These are phyloP conservation scores for Aspergillus baeticus DNA, from an alignment of 495 filamentous ascomycete genomes.

Conservation along the genomic window DNA sequence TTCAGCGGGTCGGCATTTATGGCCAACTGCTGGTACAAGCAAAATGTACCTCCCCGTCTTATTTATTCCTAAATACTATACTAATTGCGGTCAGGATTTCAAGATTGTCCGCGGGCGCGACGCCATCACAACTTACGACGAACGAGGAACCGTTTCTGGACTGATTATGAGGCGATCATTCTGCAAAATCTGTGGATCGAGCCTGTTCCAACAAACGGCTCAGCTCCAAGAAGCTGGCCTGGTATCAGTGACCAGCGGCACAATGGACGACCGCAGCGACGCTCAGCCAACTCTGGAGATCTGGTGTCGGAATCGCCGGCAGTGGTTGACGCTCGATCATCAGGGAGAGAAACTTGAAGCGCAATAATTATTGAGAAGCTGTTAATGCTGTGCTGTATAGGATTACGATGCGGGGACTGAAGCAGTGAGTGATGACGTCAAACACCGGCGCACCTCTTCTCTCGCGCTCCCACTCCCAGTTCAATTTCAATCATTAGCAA, in stretches of 20 bases:
- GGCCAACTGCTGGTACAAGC: slow-evolving; percentile 13
- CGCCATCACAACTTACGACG: slow-evolving; percentile 6
- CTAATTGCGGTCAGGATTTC: background rate
- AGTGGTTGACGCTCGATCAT: slow-evolving; percentile 4
- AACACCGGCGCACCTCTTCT: too few species aligned
- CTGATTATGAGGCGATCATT: slow-evolving; percentile 12
- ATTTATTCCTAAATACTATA: background rate
- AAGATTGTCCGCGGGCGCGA: slow-evolving; percentile 9
- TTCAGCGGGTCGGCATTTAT: slow-evolving; percentile 8
- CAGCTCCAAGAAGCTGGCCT: background rate
- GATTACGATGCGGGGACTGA: too few species aligned
- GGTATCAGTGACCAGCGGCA: slow-evolving; percentile 9
- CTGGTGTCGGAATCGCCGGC: slow-evolving; percentile 2
- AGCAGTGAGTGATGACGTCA: too few species aligned
- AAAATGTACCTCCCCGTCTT: background rate
- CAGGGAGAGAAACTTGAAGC: slow-evolving; percentile 5
- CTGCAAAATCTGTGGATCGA: slow-evolving; percentile 17
- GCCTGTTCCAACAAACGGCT: slow-evolving; percentile 1
- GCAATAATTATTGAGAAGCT: background rate
- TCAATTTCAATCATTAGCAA: too few species aligned
- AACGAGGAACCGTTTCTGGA: slow-evolving; percentile 1
- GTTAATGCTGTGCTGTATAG: too few species aligned
- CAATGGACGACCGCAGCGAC: slow-evolving; percentile 3
- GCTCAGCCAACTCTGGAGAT: slow-evolving; percentile 1
- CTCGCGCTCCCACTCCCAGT: too few species aligned